Percentiles rank a stretch among this genome's conserved stretches.
These are phyloP conservation scores for Fusarium sp. DNA, from an alignment of 2,329 filamentous ascomycete species.

Conservation along the genomic window DNA sequence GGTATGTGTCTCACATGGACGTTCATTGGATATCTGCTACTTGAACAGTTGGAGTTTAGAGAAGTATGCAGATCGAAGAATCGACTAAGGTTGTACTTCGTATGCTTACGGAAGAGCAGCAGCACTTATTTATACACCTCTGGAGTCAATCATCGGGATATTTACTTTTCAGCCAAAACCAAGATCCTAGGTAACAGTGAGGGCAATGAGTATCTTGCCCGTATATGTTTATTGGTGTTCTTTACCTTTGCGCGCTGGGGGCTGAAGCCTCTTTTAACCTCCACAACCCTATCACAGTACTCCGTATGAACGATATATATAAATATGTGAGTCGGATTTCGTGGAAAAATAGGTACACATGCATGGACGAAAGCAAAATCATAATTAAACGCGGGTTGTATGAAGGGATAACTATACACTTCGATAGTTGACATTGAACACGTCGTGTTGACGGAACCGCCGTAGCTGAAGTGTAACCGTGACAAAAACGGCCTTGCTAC, in stretches of 20 bases:
- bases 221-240: too few relatives aligned
- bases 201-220: too few relatives aligned
- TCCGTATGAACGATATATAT: neutral
- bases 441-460: neutral
- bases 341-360: neutral
- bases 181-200: too few relatives aligned
- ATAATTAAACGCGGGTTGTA: neutral
- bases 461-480: conserved; percentile 19
- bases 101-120: neutral
- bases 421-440: neutral
- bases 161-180: too few relatives aligned
- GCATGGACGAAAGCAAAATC: neutral
- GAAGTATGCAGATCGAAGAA: neutral
- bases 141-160: too few relatives aligned
- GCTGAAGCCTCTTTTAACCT: too few relatives aligned
- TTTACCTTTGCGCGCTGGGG: too few relatives aligned
- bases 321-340: neutral
- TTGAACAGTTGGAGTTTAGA: neutral
- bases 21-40: neutral
- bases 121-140: too few relatives aligned
- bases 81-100: neutral
- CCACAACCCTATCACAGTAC: too few relatives aligned
- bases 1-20: conserved; percentile 24
- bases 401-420: neutral
- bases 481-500: conserved; percentile 27